Base-by-base conservation (phyloP, 83 land plant genomes). In the Picea mariana region DNA sequence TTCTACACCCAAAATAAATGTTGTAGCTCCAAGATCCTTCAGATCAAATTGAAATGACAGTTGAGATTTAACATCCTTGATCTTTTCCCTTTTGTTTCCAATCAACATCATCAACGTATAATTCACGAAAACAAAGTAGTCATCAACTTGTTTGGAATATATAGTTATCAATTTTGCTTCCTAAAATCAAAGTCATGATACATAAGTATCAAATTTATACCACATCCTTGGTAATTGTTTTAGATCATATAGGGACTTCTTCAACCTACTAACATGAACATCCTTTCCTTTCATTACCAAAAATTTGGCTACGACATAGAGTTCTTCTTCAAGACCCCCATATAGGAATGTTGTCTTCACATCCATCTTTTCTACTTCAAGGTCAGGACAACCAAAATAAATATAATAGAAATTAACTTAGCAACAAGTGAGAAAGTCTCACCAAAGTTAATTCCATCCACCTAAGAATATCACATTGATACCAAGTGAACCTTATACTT, bases 331-430 rank as follows among this genome's bases (percentile, higher is more conserved):
- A 9, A 86, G 20, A 49, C 67, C 38, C 47, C 84, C 85, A 75
- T 84, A 79, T 4, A 86, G 82, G 31, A 82, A 86, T 58, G 83
- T 66, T 24, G 67, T 84, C 63, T 84, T 81, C 0, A 84, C 86
- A 81, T 82, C 91, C 82, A 89, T 80, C 73, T 89, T 79, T 55
- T 82, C 67, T 15, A 88, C 5, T 47, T 85, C 81, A 18, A 79
- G 60, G 65, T 83, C 85, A 62, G 71, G 31, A 86, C 72, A 60
- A 82, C 83, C 27, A 86, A 60, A 42, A 89, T 59, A 16, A 87
- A 62, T 4, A 75, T 20, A 66, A 86, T 71, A 24, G 77, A 89
- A 31, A 49, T 78, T 27, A 59, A 24, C 2, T 63, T 83, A 27
- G 72, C 78, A 8, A 86, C 60, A 34, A 84, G 86, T 0, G 87